phyloP scores from a whole-genome alignment of 2,329 filamentous ascomycete genomes.

The Neopestalotiopsis clavispora region DNA sequence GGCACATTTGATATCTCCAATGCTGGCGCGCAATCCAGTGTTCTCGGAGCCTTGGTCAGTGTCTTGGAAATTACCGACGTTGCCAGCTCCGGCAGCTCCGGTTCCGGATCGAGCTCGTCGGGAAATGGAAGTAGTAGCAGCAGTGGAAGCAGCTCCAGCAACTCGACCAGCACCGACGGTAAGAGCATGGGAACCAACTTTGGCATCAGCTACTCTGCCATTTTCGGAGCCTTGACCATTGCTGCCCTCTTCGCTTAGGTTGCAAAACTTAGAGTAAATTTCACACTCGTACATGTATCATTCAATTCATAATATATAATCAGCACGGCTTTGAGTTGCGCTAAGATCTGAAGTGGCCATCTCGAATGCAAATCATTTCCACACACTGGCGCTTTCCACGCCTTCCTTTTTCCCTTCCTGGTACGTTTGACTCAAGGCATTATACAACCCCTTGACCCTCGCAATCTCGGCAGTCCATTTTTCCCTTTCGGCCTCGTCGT shows the following conservation, averaged over 20 bases:
- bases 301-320: not conserved
- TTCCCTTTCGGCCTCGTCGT: slow-evolving; percentile 37
- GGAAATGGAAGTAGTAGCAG: slow-evolving; percentile 5
- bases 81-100: slow-evolving; percentile 6
- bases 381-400: slow-evolving; percentile 50
- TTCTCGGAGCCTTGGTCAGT: slow-evolving; percentile 45
- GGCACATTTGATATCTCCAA: slow-evolving; percentile 25
- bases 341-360: not conserved
- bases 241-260: slow-evolving; percentile 10
- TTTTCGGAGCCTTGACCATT: not conserved
- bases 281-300: not conserved
- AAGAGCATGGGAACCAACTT: slow-evolving; percentile 7
- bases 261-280: not conserved
- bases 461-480: slow-evolving; percentile 46
- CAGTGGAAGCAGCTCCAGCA: not conserved
- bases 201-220: slow-evolving; percentile 2
- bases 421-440: slow-evolving; percentile 50
- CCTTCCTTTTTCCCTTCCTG: slow-evolving; percentile 51
- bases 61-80: slow-evolving; percentile 38
- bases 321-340: not conserved
- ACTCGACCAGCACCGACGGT: not conserved
- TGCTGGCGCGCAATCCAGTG: slow-evolving; percentile 52
- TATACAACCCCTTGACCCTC: slow-evolving; percentile 55
- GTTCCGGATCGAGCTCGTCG: not conserved
- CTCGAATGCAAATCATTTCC: slow-evolving; percentile 40